phyloP scores from a whole-genome alignment of 306 rosid species.

The Cucumis melo region DNA sequence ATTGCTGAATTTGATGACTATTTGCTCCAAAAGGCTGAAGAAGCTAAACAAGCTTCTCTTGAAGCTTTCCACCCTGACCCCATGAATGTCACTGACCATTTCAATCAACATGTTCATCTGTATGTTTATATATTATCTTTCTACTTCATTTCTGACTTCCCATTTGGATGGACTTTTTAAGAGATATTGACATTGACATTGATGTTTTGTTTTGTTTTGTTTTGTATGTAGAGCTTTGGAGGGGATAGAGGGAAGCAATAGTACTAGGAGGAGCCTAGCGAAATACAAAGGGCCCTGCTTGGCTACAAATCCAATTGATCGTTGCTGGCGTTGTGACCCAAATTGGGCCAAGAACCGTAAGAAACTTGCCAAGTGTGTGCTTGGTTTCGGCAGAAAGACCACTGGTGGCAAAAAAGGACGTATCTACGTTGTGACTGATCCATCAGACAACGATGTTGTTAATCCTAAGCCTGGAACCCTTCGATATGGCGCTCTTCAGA shows the following conservation, averaged over 20 bases:
- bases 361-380: constrained; percentile 36
- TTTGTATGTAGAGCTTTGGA: constrained; percentile 21
- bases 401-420: constrained; percentile 41
- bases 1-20: constrained; percentile 27
- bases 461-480: constrained; percentile 59
- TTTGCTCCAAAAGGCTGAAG: constrained; percentile 12
- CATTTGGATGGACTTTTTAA: no score
- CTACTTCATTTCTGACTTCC: no score
- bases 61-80: constrained; percentile 44
- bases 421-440: constrained; percentile 39
- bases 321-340: constrained; percentile 62
- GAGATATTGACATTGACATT: neutral
- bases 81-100: constrained; percentile 17
- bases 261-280: constrained; percentile 37
- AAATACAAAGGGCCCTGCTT: constrained; percentile 15
- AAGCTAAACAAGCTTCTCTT: constrained; percentile 27
- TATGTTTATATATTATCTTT: neutral
- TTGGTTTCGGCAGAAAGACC: constrained; percentile 56
- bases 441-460: constrained; percentile 29
- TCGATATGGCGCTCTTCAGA: constrained; percentile 31
- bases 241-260: constrained; percentile 13
- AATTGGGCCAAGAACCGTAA: constrained; percentile 54
- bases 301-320: constrained; percentile 75
- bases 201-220: no score
- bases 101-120: constrained; percentile 31